phyloP scores from a whole-genome alignment of 352 stramenopile species.

The Pythium myriotylum region DNA sequence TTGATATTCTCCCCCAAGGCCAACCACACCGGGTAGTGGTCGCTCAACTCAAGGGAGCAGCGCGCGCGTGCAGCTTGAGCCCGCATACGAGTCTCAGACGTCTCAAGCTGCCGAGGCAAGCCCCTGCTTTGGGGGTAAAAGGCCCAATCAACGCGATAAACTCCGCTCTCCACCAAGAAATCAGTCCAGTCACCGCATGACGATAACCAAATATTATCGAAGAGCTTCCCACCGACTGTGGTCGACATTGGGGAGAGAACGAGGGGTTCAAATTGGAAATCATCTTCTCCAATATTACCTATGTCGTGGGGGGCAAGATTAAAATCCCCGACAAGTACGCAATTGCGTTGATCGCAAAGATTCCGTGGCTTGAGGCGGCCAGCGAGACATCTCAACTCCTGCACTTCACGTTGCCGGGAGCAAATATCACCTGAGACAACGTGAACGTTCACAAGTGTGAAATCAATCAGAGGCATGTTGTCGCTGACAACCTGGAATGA shows the following conservation, averaged over 20 bases:
- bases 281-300: conserved; percentile 19
- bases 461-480: conserved; percentile 26
- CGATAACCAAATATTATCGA: conserved; percentile 73
- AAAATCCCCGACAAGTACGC: conserved; percentile 68
- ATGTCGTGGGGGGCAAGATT: conserved; percentile 63
- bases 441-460: conserved; percentile 45
- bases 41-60: conserved; percentile 56
- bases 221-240: conserved; percentile 60
- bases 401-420: conserved; percentile 15
- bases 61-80: conserved; percentile 39
- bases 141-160: conserved; percentile 63
- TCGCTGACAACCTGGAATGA: conserved; percentile 34
- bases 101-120: conserved; percentile 18
- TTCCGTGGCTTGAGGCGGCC: neutral
- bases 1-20: conserved; percentile 27
- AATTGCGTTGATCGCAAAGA: conserved; percentile 20
- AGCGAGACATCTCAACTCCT: conserved; percentile 11
- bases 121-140: conserved; percentile 49
- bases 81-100: neutral
- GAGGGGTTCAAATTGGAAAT: conserved; percentile 32
- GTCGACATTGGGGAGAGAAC: conserved; percentile 52
- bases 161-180: conserved; percentile 37
- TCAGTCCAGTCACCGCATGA: conserved; percentile 10
- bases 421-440: conserved; percentile 22
- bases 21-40: conserved; percentile 70